These are phyloP conservation scores for Zalerion maritima DNA, from an alignment of 495 filamentous ascomycete species.

Conservation along the genomic window DNA sequence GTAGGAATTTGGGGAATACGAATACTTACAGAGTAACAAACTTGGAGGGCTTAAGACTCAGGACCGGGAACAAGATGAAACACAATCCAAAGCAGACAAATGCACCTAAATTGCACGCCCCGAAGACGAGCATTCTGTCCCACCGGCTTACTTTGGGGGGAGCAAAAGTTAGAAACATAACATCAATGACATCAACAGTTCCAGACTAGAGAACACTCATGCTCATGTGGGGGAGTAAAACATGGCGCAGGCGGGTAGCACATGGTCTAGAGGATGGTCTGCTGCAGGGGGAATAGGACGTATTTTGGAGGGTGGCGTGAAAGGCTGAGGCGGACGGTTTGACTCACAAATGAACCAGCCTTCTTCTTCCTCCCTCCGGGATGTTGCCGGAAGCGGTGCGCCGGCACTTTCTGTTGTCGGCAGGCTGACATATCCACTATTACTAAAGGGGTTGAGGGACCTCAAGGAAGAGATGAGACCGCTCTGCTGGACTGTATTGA, in stretches of 20 bases:
- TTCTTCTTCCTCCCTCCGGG: slow-evolving; percentile 83
- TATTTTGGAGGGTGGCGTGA: slow-evolving; percentile 6
- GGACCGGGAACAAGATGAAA: slow-evolving; percentile 74
- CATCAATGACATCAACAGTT: slow-evolving; percentile 6
- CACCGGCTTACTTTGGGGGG: slow-evolving; percentile 73
- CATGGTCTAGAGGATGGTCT: slow-evolving; percentile 19
- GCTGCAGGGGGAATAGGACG: slow-evolving; percentile 12
- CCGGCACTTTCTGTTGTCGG: slow-evolving; percentile 74
- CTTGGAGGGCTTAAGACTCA: slow-evolving; percentile 69
- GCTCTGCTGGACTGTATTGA: slow-evolving; percentile 55
- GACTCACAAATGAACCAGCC: slow-evolving; percentile 92
- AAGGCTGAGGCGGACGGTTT: slow-evolving; percentile 16
- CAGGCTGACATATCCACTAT: slow-evolving; percentile 79
- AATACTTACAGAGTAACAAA: slow-evolving; percentile 88
- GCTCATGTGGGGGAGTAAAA: slow-evolving; percentile 24
- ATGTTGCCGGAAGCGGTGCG: slow-evolving; percentile 74
- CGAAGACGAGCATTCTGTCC: slow-evolving; percentile 89
- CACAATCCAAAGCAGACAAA: slow-evolving; percentile 83
- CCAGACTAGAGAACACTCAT: slow-evolving; percentile 1
- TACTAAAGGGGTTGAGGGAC: slow-evolving; percentile 78
- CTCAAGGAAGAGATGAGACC: slow-evolving; percentile 69
- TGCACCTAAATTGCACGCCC: slow-evolving; percentile 80
- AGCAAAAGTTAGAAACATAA: slow-evolving; percentile 8
- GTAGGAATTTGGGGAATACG: slow-evolving; percentile 10
- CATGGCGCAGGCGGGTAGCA: slow-evolving; percentile 22